A percentile compares a stretch with the other conserved stretches of the same genome.
These are phyloP conservation scores for Ogataea ramenticola DNA, from an alignment of 805 yeast genomes.

Conservation along the genomic window DNA sequence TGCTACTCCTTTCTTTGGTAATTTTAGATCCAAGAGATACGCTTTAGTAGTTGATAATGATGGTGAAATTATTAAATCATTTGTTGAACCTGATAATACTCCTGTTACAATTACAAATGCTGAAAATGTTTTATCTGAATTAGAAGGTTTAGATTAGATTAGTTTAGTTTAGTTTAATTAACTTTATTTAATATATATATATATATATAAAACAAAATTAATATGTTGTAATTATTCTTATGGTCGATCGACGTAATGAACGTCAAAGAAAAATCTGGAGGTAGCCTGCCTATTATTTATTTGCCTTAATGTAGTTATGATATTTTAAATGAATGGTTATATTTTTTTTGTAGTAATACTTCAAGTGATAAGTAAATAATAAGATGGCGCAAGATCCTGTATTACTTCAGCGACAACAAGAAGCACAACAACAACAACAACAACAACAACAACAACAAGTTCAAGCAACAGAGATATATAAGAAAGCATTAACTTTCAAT, in stretches of 20 bases:
- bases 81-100: conserved; percentile 77
- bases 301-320: no score
- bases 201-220: no score
- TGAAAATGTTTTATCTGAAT: conserved; percentile 31
- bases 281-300: no score
- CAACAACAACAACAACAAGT: neutral
- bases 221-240: no score
- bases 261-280: no score
- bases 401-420: neutral
- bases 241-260: no score
- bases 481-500: conserved; percentile 64
- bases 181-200: no score
- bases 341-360: no score
- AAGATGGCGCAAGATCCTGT: no score
- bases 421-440: neutral
- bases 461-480: conserved; percentile 50
- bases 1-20: conserved; percentile 72
- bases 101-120: conserved; percentile 53
- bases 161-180: no score
- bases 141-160: conserved; percentile 16
- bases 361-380: no score
- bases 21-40: conserved; percentile 64
- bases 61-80: conserved; percentile 59
- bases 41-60: conserved; percentile 63
- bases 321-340: no score